Base-by-base conservation (phyloP, 495 filamentous ascomycete genomes). In the Aspergillus cristatus region DNA sequence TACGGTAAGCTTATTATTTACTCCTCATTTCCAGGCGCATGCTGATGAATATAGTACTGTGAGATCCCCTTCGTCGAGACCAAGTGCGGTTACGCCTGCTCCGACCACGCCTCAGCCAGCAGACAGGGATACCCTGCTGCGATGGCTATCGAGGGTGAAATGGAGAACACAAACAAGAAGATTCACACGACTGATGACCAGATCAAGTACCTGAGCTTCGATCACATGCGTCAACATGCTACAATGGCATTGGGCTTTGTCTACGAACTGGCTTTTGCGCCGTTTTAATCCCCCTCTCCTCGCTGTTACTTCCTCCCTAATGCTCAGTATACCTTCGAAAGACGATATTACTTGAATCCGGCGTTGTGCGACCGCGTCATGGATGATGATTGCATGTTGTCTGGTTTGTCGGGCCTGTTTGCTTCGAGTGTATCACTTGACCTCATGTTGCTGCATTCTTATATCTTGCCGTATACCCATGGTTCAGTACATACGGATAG, bases 161-260 rank as follows among this genome's bases (percentile, higher is more conserved):
- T 95, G 49, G 76, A 82, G 58, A 75, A 91, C 50, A 84, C 75
- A 18, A 84, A 94, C 56, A 78, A 85, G 58, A 78, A 87, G 46
- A 95, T 98, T 50, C 93, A 97, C 60, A 82, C 82, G 15, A 86
- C 85, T 2, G 84, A 93, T 34, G 91, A 99, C 57, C 70, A 73
- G 55, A 82, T 96, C 48, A 76, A 91, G 54, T 86, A 84, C 46
- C 67, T 99, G 40, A 87, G 79, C 53, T 97, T 96, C 53, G 84
- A 93, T 54, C 91, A 99, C 58, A 99, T 99, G 91, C 70, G 94
- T 37, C 84, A 99, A 65, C 91, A 99, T 58, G 91, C 88, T 1
- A 83, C 82, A 59, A 70, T 99, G 74, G 95, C 86, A 16, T 65
- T 97, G 35, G 85, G 80, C 1, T 76, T 97, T 50, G 88, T 78